Base-by-base conservation (phyloP, 1,284 basidiomycete species). In the Irpex sp. region DNA sequence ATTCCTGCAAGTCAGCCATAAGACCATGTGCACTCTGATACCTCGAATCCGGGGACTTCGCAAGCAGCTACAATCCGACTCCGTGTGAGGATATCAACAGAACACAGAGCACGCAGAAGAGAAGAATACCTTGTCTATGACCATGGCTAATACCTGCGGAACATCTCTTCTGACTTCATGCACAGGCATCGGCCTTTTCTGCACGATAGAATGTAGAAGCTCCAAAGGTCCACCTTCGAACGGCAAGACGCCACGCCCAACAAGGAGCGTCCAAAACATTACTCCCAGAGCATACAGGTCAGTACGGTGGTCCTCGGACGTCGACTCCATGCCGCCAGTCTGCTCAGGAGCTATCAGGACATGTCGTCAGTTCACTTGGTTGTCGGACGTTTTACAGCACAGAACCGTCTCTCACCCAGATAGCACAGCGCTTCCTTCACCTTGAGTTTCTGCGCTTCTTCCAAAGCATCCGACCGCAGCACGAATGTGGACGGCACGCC, bases 361-460 rank as follows among this genome's bases (percentile, higher is more conserved):
- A 54, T 49, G 47, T 33, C 31, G 35, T 56, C 31, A 56, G 54
- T 15, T 35, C n/a, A 6, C 13, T 17, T 21, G 31, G 11, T 17
- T 11, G 9, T 15, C 54, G 11, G 54, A 56, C 8, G 9, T 13
- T 35, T 13, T 43, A 49, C 9, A 54, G 9, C 37, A 49, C 39
- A 17, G 33, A 7, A 1, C 33, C 33, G 33, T 9, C 39, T 59
- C 69, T 39, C 50, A 70, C 69, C 69, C 35, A 90, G 80, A 69
- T 89, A 90, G 69, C 86, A 89, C 6, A 90, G 74, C 1, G 87
- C 87, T 73, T 90, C 88, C 72, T 89, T 89, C 50, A 89, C 83
- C 72, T 85, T 88, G 61, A 83, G 73, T 69, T 88, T 87, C 71
- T 87, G 83, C 2, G 75, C 72, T 70, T 88, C 86, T 65, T 86